Base-by-base conservation (phyloP, 306 rosid genomes). In the Cucumis cinereus region DNA sequence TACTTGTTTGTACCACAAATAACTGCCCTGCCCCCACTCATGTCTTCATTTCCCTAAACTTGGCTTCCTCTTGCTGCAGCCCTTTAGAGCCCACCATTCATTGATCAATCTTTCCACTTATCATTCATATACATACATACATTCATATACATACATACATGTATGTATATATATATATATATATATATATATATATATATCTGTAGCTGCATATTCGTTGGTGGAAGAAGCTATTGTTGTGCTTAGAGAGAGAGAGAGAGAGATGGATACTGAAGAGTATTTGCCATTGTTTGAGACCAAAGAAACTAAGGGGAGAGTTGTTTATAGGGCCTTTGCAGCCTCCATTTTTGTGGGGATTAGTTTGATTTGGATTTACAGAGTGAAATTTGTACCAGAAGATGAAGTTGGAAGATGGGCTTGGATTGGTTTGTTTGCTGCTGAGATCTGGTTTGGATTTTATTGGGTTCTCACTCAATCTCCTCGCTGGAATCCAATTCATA, bases 381-480 rank as follows among this genome's bases (percentile, higher is more conserved):
- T 79, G 13, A 81, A 19, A n/a, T 81, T 85, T 77, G 69, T 86
- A 41, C 84, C 80, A 62, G 61, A 19, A 77, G 78, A 71, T 8
- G 77, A 80, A 54, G 78, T 61, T 79, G 86, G 82, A 40, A 87
- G 83, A 23, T 86, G 85, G 87, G 85, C 9, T 3, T 90, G 92
- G 92, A 7, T 90, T 69, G 92, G 88, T 10, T 24, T 93, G 87
- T 56, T 90, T 63, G 86, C 10, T 54, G 84, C 96, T 62, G 97
- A 93, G 45, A 49, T 91, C 1, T 93, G 97, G 97, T 93, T 91
- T 38, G 88, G 96, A 17, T 77, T 93, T 71, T 90, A 93, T 73
- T 93, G 96, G 97, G 0, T 93, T 56, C 83, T 89, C 79, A 84
- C 89, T 79, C 96, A 91, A 72, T 82, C 94, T 53, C 7, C 63